These are phyloP conservation scores for Orbilia ellipsospora DNA, from an alignment of 2,329 filamentous ascomycete genomes.

Conservation along the genomic window DNA sequence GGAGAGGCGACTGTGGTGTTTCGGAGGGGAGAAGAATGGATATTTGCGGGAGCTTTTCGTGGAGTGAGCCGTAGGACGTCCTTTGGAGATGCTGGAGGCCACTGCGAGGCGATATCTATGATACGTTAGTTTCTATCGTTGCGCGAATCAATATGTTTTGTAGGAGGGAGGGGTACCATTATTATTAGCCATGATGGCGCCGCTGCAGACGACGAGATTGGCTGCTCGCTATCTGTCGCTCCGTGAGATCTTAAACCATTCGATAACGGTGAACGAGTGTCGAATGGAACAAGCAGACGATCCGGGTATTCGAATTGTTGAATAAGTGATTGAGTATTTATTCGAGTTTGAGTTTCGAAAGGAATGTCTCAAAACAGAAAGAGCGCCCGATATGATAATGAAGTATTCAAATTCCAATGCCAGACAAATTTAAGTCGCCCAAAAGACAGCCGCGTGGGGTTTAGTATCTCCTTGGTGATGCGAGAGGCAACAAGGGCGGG, in stretches of 20 bases:
- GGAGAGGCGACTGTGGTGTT: conserved; percentile 65
- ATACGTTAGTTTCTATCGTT: neutral
- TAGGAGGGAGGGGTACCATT: conserved; percentile 26
- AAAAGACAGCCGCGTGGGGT: neutral
- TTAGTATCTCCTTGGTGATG: neutral
- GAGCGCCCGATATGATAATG: conserved; percentile 6
- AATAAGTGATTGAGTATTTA: conserved; percentile 10
- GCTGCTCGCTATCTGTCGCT: neutral
- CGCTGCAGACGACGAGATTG: conserved; percentile 15
- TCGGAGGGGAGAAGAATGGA: conserved; percentile 75
- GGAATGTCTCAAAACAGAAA: conserved; percentile 7
- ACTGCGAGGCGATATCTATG: conserved; percentile 60
- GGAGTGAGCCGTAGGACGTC: conserved; percentile 67
- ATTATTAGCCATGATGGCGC: conserved; percentile 41
- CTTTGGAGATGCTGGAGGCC: conserved; percentile 75
- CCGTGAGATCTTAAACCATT: conserved; percentile 14
- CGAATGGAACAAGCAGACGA: neutral
- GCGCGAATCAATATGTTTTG: neutral
- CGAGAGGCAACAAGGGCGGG: neutral
- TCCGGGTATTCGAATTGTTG: neutral
- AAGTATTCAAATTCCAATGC: conserved; percentile 12
- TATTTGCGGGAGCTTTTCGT: conserved; percentile 61
- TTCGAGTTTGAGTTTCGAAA: neutral
- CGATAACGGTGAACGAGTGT: neutral
- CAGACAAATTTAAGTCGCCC: neutral